Evolutionary conservation across 164 flowering plant species (phyloP).

Genomic region (Aristolochia contorta): DNA sequence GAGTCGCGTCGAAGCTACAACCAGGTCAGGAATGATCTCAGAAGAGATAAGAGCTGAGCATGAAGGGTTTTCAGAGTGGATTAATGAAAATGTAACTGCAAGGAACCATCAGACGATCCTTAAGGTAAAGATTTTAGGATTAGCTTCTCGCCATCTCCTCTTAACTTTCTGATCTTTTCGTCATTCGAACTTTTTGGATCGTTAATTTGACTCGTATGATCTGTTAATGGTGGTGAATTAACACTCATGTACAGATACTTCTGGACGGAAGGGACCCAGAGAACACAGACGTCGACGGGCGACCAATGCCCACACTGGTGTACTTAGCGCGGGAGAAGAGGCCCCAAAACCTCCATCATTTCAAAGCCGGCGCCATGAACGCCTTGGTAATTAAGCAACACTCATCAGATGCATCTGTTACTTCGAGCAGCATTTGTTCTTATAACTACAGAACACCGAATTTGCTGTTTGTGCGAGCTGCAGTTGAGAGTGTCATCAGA

Average conservation of each 20-base stretch:
- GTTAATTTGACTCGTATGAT: too few relatives aligned
- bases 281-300: conserved; percentile 25
- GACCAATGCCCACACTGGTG: conserved; percentile 35
- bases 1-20: conserved; percentile 33
- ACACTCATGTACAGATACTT: conserved; percentile 25
- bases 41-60: conserved; percentile 27
- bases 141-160: too few relatives aligned
- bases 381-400: conserved; percentile 38
- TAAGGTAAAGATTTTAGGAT: neutral
- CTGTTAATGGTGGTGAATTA: neutral
- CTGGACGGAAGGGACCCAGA: conserved; percentile 32
- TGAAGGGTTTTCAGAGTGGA: conserved; percentile 50
- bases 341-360: conserved; percentile 35
- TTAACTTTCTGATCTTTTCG: too few relatives aligned
- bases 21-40: conserved; percentile 33
- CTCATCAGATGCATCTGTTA: neutral
- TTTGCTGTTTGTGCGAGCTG: neutral
- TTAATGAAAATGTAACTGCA: conserved; percentile 22
- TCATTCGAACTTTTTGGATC: too few relatives aligned
- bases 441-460: too few relatives aligned
- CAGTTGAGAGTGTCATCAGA: conserved; percentile 30
- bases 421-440: too few relatives aligned
- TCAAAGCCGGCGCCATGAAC: conserved; percentile 56
- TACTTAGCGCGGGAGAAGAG: conserved; percentile 51
- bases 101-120: conserved; percentile 59